Conservation (phyloP, 495 filamentous ascomycete species). For the Aspergillus ellipticus region DNA sequence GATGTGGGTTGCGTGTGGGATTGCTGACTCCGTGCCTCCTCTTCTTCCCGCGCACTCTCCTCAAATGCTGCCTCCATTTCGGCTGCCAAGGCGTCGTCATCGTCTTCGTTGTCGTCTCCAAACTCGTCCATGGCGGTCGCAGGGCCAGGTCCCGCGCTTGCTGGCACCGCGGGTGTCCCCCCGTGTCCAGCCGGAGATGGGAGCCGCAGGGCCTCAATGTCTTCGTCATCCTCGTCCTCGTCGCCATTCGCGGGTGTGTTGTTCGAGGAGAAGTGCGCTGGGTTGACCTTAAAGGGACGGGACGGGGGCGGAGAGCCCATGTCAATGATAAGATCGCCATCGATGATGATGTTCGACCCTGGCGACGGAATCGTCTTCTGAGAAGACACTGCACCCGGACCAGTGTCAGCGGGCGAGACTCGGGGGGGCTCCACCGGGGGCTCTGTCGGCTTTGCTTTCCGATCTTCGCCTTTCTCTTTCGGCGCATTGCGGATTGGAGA, state of each 20-base stretch:
- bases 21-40: constrained; percentile 34
- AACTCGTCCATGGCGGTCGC: constrained; percentile 22
- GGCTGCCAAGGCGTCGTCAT: constrained; percentile 41
- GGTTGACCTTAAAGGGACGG: constrained; percentile 37
- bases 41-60: constrained; percentile 36
- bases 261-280: constrained; percentile 41
- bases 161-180: constrained; percentile 8
- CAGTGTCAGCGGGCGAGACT: constrained; percentile 32
- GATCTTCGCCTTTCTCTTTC: constrained; percentile 4
- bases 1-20: constrained; percentile 24
- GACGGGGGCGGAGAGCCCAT: constrained; percentile 46
- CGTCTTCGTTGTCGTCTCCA: constrained; percentile 42
- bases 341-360: constrained; percentile 44
- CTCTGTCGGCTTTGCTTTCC: constrained; percentile 13
- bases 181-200: constrained; percentile 36
- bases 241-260: constrained; percentile 32
- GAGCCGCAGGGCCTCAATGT: constrained; percentile 39
- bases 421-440: constrained; percentile 23
- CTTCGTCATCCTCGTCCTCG: constrained; percentile 34
- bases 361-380: constrained; percentile 37
- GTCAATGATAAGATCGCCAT: constrained; percentile 48
- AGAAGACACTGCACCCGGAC: constrained; percentile 27
- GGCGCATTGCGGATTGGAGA: constrained; percentile 10
- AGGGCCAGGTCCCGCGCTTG: constrained; percentile 6
- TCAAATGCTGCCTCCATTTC: constrained; percentile 51